Evolutionary conservation across 352 stramenopile species (phyloP), one percentile per base, ranked within the genome.

Genomic region (Pythium guiyangense): DNA sequence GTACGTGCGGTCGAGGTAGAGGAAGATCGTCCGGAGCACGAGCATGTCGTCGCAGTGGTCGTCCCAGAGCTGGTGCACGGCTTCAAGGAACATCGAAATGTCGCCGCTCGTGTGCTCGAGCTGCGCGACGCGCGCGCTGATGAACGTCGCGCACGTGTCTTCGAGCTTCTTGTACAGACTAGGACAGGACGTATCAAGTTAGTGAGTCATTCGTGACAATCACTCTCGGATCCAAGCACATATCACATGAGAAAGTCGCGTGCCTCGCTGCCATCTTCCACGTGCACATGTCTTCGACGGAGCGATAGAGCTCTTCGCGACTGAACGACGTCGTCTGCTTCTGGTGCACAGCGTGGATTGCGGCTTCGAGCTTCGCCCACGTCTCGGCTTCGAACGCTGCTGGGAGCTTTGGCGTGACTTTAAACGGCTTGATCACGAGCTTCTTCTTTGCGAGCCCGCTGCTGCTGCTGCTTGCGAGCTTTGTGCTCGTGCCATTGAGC

Each of bases 31-130:
- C 51, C 92, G 88, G 56, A 98, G 92, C 40, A 92, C 93, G 31
- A 93, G 79, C 84, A 97, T 91, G 37, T 97, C 84, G 47, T 92
- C 77, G 66, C 90, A 97, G 53, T 97, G 90, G 64, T 96, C 85
- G 57, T 92, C 69, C 92, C 92, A 98, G 11, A 95, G 54, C 26
- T 62, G 57, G 54, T 96, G 81, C 52, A 96, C 83, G 6, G 71
- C 69, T 44, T 89, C 76, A 6, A 96, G 72, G 52, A 96, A 94
- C 54, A 79, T 52, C 57, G 79, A 67, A 56, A 77, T 76, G 52
- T 94, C 86, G 52, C 80, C 72, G 0, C 57, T 79, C 10, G 86
- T 73, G 45, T 77, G 67, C 49, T 75, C 49, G 39, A 97, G 60
- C 35, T 62, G 45, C 52, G 88, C 71, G 42, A 97, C 74, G 26